phyloP scores from a whole-genome alignment of 164 flowering plant genomes.

The Echeveria elegans region DNA sequence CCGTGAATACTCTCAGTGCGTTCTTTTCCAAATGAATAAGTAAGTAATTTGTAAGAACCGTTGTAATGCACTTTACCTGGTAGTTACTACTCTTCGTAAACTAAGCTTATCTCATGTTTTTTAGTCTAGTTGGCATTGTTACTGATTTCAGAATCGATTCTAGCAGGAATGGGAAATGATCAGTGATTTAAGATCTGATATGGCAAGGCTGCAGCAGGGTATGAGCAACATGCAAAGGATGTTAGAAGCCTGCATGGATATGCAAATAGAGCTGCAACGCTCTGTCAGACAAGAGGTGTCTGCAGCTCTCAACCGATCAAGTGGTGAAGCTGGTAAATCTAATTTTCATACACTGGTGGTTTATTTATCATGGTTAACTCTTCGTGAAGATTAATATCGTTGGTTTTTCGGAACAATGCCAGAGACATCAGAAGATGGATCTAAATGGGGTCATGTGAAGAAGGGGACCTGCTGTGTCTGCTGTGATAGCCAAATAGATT shows the following conservation, averaged over 20 bases:
- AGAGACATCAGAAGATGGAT: slow-evolving; percentile 69
- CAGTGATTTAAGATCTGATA: slow-evolving; percentile 57
- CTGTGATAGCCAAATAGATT: slow-evolving; percentile 72
- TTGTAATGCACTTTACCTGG: too few relatives aligned
- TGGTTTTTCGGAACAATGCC: slow-evolving; percentile 4
- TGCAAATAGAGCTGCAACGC: slow-evolving; percentile 75
- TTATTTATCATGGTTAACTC: background rate
- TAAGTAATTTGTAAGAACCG: too few relatives aligned
- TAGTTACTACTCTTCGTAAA: background rate
- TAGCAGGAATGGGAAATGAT: slow-evolving; percentile 75
- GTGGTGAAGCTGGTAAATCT: slow-evolving; percentile 45
- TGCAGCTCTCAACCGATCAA: slow-evolving; percentile 64
- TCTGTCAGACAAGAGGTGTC: slow-evolving; percentile 81
- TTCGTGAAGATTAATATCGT: too few relatives aligned
- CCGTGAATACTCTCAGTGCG: too few relatives aligned
- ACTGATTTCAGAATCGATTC: slow-evolving; percentile 5
- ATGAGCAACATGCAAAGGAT: slow-evolving; percentile 86
- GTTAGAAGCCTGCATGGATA: slow-evolving; percentile 88
- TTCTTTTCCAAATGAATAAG: too few relatives aligned
- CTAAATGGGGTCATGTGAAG: slow-evolving; percentile 65
- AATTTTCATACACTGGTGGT: background rate
- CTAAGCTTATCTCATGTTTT: background rate
- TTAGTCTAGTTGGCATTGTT: background rate
- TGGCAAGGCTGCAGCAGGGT: slow-evolving; percentile 69
- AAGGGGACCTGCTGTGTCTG: slow-evolving; percentile 77